These are phyloP conservation scores for Brassica balearica DNA, from an alignment of 441 rosid species.

Conservation along the genomic window DNA sequence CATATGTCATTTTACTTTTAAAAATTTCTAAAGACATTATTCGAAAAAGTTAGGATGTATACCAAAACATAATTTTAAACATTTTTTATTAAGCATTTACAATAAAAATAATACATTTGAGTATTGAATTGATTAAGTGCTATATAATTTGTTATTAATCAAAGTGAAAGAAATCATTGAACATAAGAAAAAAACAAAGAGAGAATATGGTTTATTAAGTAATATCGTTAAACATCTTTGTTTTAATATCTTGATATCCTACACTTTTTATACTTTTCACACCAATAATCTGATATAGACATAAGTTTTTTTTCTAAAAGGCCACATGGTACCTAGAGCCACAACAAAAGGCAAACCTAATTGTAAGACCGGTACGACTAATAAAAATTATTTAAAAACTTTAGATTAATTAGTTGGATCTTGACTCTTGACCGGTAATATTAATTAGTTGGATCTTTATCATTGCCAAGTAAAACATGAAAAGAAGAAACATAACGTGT, in stretches of 20 bases:
- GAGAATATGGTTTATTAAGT: neutral
- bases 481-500: slow-evolving; percentile 34
- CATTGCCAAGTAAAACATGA: slow-evolving; percentile 37
- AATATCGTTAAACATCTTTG: neutral
- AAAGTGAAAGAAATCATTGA: neutral
- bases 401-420: too few relatives aligned
- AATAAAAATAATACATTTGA: neutral
- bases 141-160: neutral
- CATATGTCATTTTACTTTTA: too few relatives aligned
- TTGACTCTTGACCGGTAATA: slow-evolving; percentile 20
- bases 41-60: too few relatives aligned
- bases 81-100: neutral
- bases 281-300: neutral
- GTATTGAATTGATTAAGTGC: neutral
- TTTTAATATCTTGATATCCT: neutral
- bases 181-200: neutral
- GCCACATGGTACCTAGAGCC: slow-evolving; percentile 6
- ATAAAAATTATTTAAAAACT: slow-evolving; percentile 13
- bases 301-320: neutral
- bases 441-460: slow-evolving; percentile 22
- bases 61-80: too few relatives aligned
- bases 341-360: neutral
- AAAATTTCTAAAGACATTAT: too few relatives aligned
- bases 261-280: neutral
- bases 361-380: slow-evolving; percentile 8